A percentile compares a stretch with the other conserved stretches of the same genome.
phyloP scores from a whole-genome alignment of 768 basidiomycete genomes.

The Leccinellum albellum region DNA sequence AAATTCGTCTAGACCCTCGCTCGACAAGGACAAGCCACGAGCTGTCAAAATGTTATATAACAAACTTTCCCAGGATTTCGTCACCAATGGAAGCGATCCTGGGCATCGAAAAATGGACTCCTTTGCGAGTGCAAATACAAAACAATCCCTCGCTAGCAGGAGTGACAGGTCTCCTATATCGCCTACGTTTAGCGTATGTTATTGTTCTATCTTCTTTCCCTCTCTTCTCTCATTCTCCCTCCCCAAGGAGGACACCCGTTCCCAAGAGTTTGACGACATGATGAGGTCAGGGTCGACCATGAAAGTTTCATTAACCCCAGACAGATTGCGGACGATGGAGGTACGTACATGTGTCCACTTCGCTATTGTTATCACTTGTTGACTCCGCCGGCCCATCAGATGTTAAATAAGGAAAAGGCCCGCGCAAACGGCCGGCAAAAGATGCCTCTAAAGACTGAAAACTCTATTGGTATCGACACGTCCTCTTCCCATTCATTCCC shows the following conservation, averaged over 20 bases:
- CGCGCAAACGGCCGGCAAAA: slow-evolving; percentile 30
- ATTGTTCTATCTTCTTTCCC: slow-evolving; percentile 2
- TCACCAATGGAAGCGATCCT: slow-evolving; percentile 38
- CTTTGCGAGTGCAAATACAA: slow-evolving; percentile 47
- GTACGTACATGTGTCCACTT: slow-evolving; percentile 45
- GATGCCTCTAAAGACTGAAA: slow-evolving; percentile 20
- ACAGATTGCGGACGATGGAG: slow-evolving; percentile 90
- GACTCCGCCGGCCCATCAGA: slow-evolving; percentile 34
- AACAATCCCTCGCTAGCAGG: slow-evolving; percentile 32
- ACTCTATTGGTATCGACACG: slow-evolving; percentile 17
- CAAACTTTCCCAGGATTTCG: slow-evolving; percentile 39
- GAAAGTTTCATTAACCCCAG: slow-evolving; percentile 94
- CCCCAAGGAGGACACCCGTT: slow-evolving; percentile 50
- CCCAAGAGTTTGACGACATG: slow-evolving; percentile 89
- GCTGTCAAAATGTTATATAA: slow-evolving; percentile 55
- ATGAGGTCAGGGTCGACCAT: slow-evolving; percentile 88
- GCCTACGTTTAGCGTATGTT: slow-evolving; percentile 32
- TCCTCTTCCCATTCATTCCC: slow-evolving; percentile 12
- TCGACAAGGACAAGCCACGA: slow-evolving; percentile 53
- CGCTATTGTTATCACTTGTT: slow-evolving; percentile 13
- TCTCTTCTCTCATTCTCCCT: slow-evolving; percentile 3
- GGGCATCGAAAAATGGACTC: slow-evolving; percentile 57
- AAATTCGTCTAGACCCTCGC: slow-evolving; percentile 48
- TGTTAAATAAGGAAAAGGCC: slow-evolving; percentile 72
- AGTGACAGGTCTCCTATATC: slow-evolving; percentile 34